Evolutionary conservation across 345 rosid genomes (phyloP).

Genomic region (Sisymbrium irio): DNA sequence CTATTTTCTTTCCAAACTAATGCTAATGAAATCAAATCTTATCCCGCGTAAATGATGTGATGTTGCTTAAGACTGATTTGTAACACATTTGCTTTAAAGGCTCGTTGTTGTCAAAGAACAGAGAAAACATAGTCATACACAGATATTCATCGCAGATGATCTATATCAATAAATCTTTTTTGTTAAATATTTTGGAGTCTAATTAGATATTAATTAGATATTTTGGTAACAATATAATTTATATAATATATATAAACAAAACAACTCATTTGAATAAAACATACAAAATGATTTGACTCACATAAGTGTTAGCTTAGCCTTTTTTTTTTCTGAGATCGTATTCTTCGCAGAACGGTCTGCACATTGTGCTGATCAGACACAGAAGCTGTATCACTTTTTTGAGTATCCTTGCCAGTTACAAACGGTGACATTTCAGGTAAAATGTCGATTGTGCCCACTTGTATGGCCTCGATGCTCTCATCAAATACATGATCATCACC

Average conservation of each 20-base stretch:
- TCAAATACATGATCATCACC: slow-evolving; percentile 55
- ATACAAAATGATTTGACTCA: slow-evolving; percentile 64
- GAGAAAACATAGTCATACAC: too few relatives aligned
- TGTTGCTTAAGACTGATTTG: too few relatives aligned
- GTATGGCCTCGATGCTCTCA: slow-evolving; percentile 68
- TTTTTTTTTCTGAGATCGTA: slow-evolving; percentile 57
- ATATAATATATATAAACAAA: slow-evolving; percentile 14
- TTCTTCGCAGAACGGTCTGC: slow-evolving; percentile 66
- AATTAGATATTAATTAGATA: too few relatives aligned
- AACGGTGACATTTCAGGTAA: slow-evolving; percentile 74
- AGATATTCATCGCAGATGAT: too few relatives aligned
- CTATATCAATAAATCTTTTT: too few relatives aligned
- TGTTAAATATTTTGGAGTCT: too few relatives aligned
- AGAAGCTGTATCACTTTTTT: slow-evolving; percentile 44
- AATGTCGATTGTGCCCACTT: slow-evolving; percentile 20
- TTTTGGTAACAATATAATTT: too few relatives aligned
- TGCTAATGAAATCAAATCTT: too few relatives aligned
- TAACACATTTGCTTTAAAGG: too few relatives aligned
- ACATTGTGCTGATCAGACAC: slow-evolving; percentile 67
- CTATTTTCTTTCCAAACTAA: too few relatives aligned
- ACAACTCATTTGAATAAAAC: slow-evolving; percentile 37
- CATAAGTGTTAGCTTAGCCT: slow-evolving; percentile 67
- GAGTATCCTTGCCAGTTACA: slow-evolving; percentile 47
- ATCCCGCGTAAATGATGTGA: too few relatives aligned
- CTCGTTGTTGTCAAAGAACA: too few relatives aligned